Percentiles rank a stretch among this genome's conserved stretches.
phyloP scores from a whole-genome alignment of 1,139 yeast species.

The Geotrichum reessii region DNA sequence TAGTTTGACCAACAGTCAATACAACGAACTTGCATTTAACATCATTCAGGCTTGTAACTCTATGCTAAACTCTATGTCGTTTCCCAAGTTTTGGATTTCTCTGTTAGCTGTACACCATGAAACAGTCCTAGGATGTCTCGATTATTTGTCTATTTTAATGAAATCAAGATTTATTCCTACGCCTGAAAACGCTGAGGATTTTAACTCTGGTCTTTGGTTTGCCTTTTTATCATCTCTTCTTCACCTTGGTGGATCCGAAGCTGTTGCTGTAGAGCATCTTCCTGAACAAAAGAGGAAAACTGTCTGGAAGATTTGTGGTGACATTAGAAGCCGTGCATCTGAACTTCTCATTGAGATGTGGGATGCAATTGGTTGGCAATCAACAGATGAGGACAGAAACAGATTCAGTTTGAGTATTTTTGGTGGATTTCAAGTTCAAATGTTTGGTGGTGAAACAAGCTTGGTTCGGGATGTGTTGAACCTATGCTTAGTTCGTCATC shows the following conservation, averaged over 20 bases:
- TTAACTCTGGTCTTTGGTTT: constrained; percentile 49
- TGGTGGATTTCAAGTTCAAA: constrained; percentile 69
- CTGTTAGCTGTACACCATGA: constrained; percentile 41
- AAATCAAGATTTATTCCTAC: constrained; percentile 45
- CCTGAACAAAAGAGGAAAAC: constrained; percentile 71
- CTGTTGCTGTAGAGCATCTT: constrained; percentile 31
- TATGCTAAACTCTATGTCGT: constrained; percentile 35
- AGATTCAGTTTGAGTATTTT: constrained; percentile 58
- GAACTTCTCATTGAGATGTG: constrained; percentile 55
- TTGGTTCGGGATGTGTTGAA: constrained; percentile 61
- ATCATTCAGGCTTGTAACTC: constrained; percentile 41
- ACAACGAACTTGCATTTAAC: constrained; percentile 32
- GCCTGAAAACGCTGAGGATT: constrained; percentile 51
- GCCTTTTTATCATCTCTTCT: constrained; percentile 54
- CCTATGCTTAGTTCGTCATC: constrained; percentile 63
- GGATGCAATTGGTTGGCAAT: constrained; percentile 69
- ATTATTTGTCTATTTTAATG: constrained; percentile 42
- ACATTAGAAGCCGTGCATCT: constrained; percentile 58
- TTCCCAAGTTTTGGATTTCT: constrained; percentile 39
- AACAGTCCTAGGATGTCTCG: constrained; percentile 55
- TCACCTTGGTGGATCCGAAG: constrained; percentile 45
- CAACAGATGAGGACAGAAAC: constrained; percentile 50
- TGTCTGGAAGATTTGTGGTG: constrained; percentile 57
- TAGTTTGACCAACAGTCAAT: constrained; percentile 46
- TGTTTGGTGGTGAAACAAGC: constrained; percentile 53